These are phyloP conservation scores for Oryza meridionalis DNA, from an alignment of 176 grass and related monocot genomes.

Conservation along the genomic window DNA sequence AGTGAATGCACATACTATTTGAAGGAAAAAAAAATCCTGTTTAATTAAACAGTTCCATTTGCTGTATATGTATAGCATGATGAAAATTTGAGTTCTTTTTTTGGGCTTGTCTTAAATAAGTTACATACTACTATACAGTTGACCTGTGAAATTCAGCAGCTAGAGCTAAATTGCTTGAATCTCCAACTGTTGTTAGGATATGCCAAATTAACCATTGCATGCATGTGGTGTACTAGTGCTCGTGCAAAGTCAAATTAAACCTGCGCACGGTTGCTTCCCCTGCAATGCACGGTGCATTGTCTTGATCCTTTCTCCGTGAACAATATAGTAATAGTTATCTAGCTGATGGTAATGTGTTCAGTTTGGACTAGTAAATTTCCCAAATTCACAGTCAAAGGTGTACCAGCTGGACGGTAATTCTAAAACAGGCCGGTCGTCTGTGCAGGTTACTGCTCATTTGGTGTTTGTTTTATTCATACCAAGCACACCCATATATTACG, in stretches of 20 bases:
- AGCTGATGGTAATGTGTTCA: too few species aligned
- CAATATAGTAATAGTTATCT: not conserved
- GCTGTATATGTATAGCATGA: too few species aligned
- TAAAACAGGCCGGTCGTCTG: not conserved
- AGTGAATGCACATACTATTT: too few species aligned
- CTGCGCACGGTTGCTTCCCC: constrained; percentile 23
- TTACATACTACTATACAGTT: not conserved
- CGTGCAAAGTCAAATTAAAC: constrained; percentile 22
- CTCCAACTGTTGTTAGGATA: constrained; percentile 4
- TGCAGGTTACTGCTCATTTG: not conserved
- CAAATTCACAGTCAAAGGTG: not conserved
- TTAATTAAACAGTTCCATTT: not conserved
- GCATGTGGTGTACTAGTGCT: not conserved
- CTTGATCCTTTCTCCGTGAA: constrained; percentile 16
- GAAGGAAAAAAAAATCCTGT: too few species aligned
- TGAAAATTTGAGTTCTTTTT: not conserved
- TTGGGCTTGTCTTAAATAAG: not conserved
- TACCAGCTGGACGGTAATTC: not conserved
- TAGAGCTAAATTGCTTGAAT: not conserved
- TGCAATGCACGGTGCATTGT: constrained; percentile 24
- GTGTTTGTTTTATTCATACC: not conserved
- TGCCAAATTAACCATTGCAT: constrained; percentile 11
- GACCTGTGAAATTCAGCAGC: not conserved
- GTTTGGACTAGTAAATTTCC: too few species aligned
- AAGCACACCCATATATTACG: not conserved